Base-by-base conservation (phyloP, 257 asterid genomes). In the Solanum habrochaites region DNA sequence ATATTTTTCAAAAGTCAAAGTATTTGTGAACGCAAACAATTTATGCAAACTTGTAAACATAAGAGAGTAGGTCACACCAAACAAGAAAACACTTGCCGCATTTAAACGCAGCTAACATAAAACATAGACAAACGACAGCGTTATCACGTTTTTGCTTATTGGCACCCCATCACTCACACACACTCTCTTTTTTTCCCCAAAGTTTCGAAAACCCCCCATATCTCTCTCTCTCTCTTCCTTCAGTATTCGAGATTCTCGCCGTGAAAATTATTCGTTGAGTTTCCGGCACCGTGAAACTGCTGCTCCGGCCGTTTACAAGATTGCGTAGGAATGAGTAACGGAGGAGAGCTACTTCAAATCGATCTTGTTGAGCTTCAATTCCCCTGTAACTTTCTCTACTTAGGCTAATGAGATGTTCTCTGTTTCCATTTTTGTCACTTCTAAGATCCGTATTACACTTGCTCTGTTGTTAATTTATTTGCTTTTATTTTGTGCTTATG, bases 301-400 rank as follows among this genome's bases (percentile, higher is more conserved):
- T 87, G 85, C 49, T 84, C 87, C 88, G 88, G 89, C 69, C 84
- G 89, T 67, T 91, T 85, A 83, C 88, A 90, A 91, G 90, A 89
- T 91, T 72, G 89, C 89, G 52, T 72, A 64, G 84, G 90, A 67
- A 92, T 91, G 95, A 91, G 94, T 72, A 90, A 47, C 93, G 88
- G 40, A 15, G 67, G 93, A 86, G 93, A 92, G 69, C 88, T 92
- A 75, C 95, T 92, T 90, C 93, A 87, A 87, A 91, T 91, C 93
- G 93, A 91, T 8, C 93, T 92, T 35, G 39, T 88, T 29, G 93
- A 91, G 74, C 95, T 80, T 80, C 85, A 80, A 4, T 80, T 80
- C 23, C 67, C 67, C 67, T 47, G 85, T 80, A 80, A 80, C 31
- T 37, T 27, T 29, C 43, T 29, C 29, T 15, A 43, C 66, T 45